These are phyloP conservation scores for Lodderomyces margitis DNA, from an alignment of 1,139 yeast genomes.

Conservation along the genomic window DNA sequence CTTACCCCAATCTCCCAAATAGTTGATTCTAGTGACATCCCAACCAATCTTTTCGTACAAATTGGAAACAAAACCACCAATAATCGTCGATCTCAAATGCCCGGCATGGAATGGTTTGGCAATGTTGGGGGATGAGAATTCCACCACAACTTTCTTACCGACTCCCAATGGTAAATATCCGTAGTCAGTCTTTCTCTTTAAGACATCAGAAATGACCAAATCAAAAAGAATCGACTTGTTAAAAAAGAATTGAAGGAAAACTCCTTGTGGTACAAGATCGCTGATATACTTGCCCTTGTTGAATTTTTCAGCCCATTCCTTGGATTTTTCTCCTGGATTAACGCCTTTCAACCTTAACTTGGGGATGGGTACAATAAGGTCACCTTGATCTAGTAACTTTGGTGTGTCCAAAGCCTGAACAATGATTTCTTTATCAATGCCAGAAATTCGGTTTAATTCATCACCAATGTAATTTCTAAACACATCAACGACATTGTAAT, in stretches of 20 bases:
- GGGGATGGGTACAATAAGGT: conserved; percentile 88
- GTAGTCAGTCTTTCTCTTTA: conserved; percentile 57
- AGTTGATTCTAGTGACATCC: conserved; percentile 86
- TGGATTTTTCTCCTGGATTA: conserved; percentile 81
- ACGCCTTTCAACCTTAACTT: conserved; percentile 86
- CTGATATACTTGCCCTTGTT: conserved; percentile 65
- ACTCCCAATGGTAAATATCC: conserved; percentile 78
- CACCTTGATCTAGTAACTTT: conserved; percentile 85
- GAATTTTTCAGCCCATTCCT: conserved; percentile 73
- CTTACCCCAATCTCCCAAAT: conserved; percentile 99
- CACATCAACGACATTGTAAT: conserved; percentile 71
- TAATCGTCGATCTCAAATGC: conserved; percentile 94
- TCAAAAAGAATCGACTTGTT: conserved; percentile 62
- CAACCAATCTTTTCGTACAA: conserved; percentile 89
- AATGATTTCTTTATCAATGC: conserved; percentile 66
- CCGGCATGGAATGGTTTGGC: conserved; percentile 99
- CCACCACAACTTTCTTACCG: conserved; percentile 73
- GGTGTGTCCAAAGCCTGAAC: conserved; percentile 91
- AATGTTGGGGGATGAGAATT: conserved; percentile 95
- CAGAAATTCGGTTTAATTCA: conserved; percentile 70
- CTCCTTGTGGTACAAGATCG: conserved; percentile 80
- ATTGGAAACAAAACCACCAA: conserved; percentile 94
- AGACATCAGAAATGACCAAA: conserved; percentile 69
- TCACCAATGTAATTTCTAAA: conserved; percentile 86
- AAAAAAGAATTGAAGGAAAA: conserved; percentile 88